These are phyloP conservation scores for Botryotinia calthae DNA, from an alignment of 2,329 filamentous ascomycete genomes.

Conservation along the genomic window DNA sequence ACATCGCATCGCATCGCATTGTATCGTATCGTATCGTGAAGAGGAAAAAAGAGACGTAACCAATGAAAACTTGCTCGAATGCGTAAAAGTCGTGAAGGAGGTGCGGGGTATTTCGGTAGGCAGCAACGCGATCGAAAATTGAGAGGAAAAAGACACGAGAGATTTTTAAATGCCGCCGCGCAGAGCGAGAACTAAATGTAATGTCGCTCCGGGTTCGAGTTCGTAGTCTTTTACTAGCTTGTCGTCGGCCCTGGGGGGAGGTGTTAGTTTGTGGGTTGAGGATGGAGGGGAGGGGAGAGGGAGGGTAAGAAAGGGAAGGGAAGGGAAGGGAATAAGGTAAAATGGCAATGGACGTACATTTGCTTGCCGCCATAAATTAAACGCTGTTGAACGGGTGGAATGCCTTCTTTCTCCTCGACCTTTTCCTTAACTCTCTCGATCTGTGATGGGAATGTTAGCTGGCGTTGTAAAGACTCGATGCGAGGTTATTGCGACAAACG, in stretches of 20 bases:
- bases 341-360: slow-evolving; percentile 60
- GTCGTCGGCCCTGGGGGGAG: slow-evolving; percentile 75
- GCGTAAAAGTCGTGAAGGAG: slow-evolving; percentile 4
- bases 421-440: slow-evolving; percentile 97
- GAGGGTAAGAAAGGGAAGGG: neutral
- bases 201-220: slow-evolving; percentile 85
- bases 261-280: neutral
- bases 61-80: slow-evolving; percentile 15
- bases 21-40: neutral
- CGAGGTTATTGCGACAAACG: neutral
- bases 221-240: slow-evolving; percentile 89
- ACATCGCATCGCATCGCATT: neutral
- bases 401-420: slow-evolving; percentile 98
- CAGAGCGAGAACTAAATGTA: slow-evolving; percentile 93
- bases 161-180: slow-evolving; percentile 60
- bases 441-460: slow-evolving; percentile 45
- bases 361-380: slow-evolving; percentile 97
- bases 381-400: slow-evolving; percentile 93
- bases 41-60: neutral
- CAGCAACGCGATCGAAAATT: neutral
- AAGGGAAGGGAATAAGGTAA: neutral
- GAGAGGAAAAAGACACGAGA: neutral
- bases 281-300: neutral
- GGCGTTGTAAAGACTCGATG: neutral
- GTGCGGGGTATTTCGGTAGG: slow-evolving; percentile 7